Conservation (phyloP, 2,329 filamentous ascomycete genomes). For the Seiridium unicorne region DNA sequence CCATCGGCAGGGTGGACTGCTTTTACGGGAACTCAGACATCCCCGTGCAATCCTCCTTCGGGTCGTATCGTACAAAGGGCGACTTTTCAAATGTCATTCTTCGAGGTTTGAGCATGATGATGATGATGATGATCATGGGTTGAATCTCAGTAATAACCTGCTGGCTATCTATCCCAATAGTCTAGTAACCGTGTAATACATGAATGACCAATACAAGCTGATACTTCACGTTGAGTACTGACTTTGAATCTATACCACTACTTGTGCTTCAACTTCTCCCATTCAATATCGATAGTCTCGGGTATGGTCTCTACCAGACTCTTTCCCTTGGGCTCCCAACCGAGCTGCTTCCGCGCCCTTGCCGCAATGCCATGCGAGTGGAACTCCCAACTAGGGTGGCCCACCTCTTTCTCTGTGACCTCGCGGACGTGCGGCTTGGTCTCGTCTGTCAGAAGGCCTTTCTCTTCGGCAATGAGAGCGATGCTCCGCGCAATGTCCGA, state of each 20-base stretch:
- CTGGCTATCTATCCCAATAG: too few species aligned
- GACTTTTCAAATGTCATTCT: too few species aligned
- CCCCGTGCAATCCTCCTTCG: too few species aligned
- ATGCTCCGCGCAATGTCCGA: constrained; percentile 56
- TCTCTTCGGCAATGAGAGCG: constrained; percentile 53
- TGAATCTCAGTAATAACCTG: too few species aligned
- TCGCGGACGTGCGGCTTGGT: constrained; percentile 26
- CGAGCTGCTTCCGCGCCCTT: constrained; percentile 43
- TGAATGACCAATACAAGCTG: too few species aligned
- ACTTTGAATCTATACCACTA: background rate
- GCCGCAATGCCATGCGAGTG: constrained; percentile 44
- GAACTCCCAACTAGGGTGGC: constrained; percentile 29
- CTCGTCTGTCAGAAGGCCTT: constrained; percentile 41
- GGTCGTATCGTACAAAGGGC: too few species aligned
- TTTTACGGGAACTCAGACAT: too few species aligned
- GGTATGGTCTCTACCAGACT: constrained; percentile 37
- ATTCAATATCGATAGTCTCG: constrained; percentile 33
- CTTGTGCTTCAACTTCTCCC: constrained; percentile 22
- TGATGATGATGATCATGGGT: too few species aligned
- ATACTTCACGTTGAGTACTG: too few species aligned
- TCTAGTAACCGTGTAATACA: too few species aligned
- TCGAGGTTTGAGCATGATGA: too few species aligned
- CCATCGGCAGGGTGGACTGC: too few species aligned
- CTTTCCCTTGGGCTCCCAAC: constrained; percentile 38
- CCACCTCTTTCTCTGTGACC: constrained; percentile 16